Evolutionary conservation across 2,329 filamentous ascomycete genomes (phyloP).

Genomic region (Pyricularia pennisetigena): DNA sequence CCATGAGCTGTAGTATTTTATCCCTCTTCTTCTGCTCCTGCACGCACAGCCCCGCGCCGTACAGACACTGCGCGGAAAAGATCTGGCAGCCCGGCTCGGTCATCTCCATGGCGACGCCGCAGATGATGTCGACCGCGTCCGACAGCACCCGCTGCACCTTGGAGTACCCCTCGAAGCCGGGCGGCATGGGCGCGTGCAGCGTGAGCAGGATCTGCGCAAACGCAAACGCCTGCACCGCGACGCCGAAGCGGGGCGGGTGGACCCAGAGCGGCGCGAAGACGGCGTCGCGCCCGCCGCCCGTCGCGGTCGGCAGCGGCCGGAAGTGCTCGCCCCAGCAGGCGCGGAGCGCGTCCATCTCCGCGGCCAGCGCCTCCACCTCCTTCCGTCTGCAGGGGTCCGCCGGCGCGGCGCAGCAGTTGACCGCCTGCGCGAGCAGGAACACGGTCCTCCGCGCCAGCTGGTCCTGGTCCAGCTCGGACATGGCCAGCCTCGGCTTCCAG

Average conservation of each 20-base stretch:
- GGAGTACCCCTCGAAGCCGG: conserved; percentile 37
- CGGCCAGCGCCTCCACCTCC: background rate
- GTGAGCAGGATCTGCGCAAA: conserved; percentile 42
- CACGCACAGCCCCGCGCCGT: conserved; percentile 31
- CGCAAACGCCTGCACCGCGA: conserved; percentile 39
- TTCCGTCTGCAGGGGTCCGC: background rate
- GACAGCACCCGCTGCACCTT: conserved; percentile 29
- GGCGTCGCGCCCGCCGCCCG: background rate
- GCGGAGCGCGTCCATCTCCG: background rate
- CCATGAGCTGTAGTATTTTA: conserved; percentile 25
- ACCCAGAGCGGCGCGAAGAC: conserved; percentile 40
- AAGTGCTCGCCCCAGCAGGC: background rate
- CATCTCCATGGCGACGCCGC: conserved; percentile 36
- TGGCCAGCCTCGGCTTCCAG: conserved; percentile 37
- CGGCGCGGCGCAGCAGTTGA: conserved; percentile 29
- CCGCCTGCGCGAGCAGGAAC: conserved; percentile 40
- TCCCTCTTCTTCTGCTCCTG: conserved; percentile 25
- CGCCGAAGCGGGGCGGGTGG: conserved; percentile 33
- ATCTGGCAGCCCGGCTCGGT: conserved; percentile 28
- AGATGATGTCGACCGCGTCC: conserved; percentile 36
- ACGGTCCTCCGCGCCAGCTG: conserved; percentile 38
- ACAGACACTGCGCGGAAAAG: conserved; percentile 32
- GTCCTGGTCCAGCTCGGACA: conserved; percentile 31
- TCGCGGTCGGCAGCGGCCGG: background rate
- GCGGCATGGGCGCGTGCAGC: conserved; percentile 38